These are phyloP conservation scores for Jackrogersella minutella DNA, from an alignment of 495 filamentous ascomycete genomes.

Conservation along the genomic window DNA sequence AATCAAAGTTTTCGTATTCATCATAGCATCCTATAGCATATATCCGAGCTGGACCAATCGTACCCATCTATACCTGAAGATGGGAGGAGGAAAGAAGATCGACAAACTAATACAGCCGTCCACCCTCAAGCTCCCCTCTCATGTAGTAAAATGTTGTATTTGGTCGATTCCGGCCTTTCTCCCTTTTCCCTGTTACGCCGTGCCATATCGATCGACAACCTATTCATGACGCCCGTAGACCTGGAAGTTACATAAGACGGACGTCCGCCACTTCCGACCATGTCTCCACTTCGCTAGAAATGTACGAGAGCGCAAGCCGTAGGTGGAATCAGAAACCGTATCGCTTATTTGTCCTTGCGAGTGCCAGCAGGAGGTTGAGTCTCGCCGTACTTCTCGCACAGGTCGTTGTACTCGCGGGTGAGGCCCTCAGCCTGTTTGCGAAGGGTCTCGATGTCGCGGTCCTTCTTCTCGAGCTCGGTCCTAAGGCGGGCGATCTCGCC, in stretches of 20 bases:
- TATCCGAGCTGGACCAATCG: background rate
- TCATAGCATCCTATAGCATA: background rate
- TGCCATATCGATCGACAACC: too few species aligned
- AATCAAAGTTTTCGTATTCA: constrained; percentile 1
- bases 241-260: too few species aligned
- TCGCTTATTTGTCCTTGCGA: constrained; percentile 73
- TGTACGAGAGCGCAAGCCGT: background rate
- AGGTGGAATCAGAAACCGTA: background rate
- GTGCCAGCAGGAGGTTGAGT: constrained; percentile 59
- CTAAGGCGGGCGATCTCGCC: constrained; percentile 66
- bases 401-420: constrained; percentile 77
- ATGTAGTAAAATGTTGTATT: background rate
- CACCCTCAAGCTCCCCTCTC: background rate
- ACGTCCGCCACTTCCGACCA: background rate
- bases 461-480: constrained; percentile 74
- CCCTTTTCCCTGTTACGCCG: constrained; percentile 1
- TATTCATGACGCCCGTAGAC: background rate
- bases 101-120: background rate
- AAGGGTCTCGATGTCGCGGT: constrained; percentile 78
- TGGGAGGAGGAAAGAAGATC: background rate
- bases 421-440: constrained; percentile 86
- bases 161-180: background rate
- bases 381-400: constrained; percentile 79
- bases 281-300: background rate
- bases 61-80: background rate